Evolutionary conservation across 495 filamentous ascomycete species (phyloP), one percentile per base, ranked within the genome.

Genomic region (Pseudomonodictys pantanalensis): DNA sequence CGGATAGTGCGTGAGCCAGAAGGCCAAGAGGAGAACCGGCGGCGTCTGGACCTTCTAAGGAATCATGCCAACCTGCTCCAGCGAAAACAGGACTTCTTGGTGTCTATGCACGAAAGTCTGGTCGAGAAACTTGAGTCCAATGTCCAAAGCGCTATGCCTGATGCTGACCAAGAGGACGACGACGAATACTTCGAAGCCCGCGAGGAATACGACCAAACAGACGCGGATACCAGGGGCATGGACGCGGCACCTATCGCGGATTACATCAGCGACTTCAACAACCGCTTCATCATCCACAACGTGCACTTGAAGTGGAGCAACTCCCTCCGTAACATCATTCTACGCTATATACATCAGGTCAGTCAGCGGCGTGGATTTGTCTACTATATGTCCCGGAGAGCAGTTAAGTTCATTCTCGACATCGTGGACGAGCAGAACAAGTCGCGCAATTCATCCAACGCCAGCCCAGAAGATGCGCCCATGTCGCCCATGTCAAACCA

Each of bases 221-320:
- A 75, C 35, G 61, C 68, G 39, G 63, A 75, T 65, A 70, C 64
- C n/a, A 75, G 67, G 20, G 71, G 67, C 17, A 67, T 79, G 52
- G 75, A 78, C 42, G 71, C 75, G 8, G 73, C 76, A n/a, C 77
- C 79, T 1, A 72, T 78, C 7, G 80, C 84, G 18, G 88, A 92
- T 51, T 87, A 88, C 65, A 81, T 83, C 5, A 95, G 85, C 71
- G 91, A 97, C 72, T 98, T 97, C 81, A 95, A 95, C 72, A 98
- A 98, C 67, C 87, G 95, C 18, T 98, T 98, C 75, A 91, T 97
- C 64, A 86, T 97, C 23, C 93, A 98, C 77, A 98, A 97, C 68
- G 83, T 91, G 66, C 93, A 98, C 66, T 76, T 97, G 28, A 98
- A 98, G 71, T 98, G 93, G 93, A 97, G 95, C 73, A 97, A 98